Percentiles rank a stretch among this genome's conserved stretches.
Evolutionary conservation across 2,329 filamentous ascomycete genomes (phyloP).

Genomic region (Verticillium klebahnii): DNA sequence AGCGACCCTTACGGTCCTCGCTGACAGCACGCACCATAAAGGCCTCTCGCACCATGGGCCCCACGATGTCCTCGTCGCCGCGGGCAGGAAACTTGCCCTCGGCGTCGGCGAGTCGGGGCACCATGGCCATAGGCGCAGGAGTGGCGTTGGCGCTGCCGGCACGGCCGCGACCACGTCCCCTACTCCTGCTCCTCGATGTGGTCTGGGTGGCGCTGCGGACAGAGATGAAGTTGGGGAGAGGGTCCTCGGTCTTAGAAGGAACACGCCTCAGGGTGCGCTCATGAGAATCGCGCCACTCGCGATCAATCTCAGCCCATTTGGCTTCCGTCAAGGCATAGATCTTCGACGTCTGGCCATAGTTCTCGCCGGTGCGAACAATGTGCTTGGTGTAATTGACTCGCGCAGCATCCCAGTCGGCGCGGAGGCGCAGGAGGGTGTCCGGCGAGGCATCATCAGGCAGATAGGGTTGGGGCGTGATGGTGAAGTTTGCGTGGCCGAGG

Average conservation of each 20-base stretch:
- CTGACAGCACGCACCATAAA: slow-evolving; percentile 43
- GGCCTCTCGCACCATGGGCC: slow-evolving; percentile 71
- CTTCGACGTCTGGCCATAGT: slow-evolving; percentile 86
- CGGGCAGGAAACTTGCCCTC: slow-evolving; percentile 83
- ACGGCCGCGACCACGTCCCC: slow-evolving; percentile 30
- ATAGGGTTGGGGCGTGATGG: slow-evolving; percentile 79
- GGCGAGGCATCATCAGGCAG: slow-evolving; percentile 58
- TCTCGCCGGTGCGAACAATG: slow-evolving; percentile 79
- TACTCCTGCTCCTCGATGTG: slow-evolving; percentile 32
- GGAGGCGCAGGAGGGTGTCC: slow-evolving; percentile 55
- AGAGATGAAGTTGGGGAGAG: slow-evolving; percentile 13
- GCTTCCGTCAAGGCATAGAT: slow-evolving; percentile 80
- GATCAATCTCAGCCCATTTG: slow-evolving; percentile 82
- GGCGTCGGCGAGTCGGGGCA: slow-evolving; percentile 65
- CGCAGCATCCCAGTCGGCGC: slow-evolving; percentile 77
- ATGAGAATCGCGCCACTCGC: slow-evolving; percentile 66
- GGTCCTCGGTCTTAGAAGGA: slow-evolving; percentile 25
- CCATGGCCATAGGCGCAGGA: slow-evolving; percentile 34
- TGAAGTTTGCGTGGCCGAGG: slow-evolving; percentile 91
- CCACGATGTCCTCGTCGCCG: slow-evolving; percentile 89
- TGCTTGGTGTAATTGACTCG: slow-evolving; percentile 86
- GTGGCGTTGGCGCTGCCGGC: slow-evolving; percentile 35
- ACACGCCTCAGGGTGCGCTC: slow-evolving; percentile 57
- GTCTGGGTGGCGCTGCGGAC: slow-evolving; percentile 23
- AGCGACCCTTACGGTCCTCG: slow-evolving; percentile 40